Conservation (phyloP, 371 early-diverging fungal genomes). For the Lichtheimia hyalospora region DNA sequence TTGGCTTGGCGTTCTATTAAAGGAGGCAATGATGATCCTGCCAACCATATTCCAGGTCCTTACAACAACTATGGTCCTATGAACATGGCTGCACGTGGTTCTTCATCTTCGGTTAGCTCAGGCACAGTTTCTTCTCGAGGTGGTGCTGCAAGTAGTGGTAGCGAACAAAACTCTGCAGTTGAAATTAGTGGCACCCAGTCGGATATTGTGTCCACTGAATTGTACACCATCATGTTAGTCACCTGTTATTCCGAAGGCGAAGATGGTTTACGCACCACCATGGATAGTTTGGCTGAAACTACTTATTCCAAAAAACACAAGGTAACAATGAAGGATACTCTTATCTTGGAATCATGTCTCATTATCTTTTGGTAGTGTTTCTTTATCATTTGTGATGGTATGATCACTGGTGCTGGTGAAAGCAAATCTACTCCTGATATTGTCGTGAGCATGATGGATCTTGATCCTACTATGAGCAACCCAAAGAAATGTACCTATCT, state of each 20-base stretch:
- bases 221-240: slow-evolving; percentile 60
- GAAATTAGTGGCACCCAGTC: slow-evolving; percentile 19
- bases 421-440: slow-evolving; percentile 71
- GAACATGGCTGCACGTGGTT: slow-evolving; percentile 17
- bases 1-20: slow-evolving; percentile 52
- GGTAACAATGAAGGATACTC: slow-evolving; percentile 10
- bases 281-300: slow-evolving; percentile 82
- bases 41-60: slow-evolving; percentile 46
- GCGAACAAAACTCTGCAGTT: slow-evolving; percentile 21
- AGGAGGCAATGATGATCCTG: slow-evolving; percentile 50
- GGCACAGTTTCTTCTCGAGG: slow-evolving; percentile 18
- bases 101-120: slow-evolving; percentile 22
- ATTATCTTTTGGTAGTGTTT: slow-evolving; percentile 19
- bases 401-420: slow-evolving; percentile 53
- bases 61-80: slow-evolving; percentile 42
- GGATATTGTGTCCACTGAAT: slow-evolving; percentile 45
- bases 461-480: slow-evolving; percentile 52
- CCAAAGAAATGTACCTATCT: slow-evolving; percentile 77
- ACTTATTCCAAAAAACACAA: slow-evolving; percentile 59
- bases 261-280: slow-evolving; percentile 74
- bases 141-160: slow-evolving; percentile 19
- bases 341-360: no score
- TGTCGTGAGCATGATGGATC: slow-evolving; percentile 67
- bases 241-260: slow-evolving; percentile 83
- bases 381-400: slow-evolving; percentile 49